Evolutionary conservation across 2,329 filamentous ascomycete genomes (phyloP).

Genomic region (Coniella lustricola): DNA sequence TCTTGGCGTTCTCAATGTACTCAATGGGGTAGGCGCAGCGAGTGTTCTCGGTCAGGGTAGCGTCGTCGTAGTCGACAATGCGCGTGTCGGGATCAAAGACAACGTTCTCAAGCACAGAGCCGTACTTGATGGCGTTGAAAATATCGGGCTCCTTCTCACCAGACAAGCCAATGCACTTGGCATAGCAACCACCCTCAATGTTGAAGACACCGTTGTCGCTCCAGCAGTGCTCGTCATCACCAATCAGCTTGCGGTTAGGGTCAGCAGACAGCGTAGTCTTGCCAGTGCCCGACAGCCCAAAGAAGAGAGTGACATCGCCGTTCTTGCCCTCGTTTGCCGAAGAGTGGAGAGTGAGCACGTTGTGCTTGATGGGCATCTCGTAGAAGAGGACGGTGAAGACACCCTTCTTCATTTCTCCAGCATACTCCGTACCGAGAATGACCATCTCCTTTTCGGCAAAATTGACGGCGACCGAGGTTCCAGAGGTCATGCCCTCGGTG

Average conservation of each 20-base stretch:
- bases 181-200: conserved; percentile 99
- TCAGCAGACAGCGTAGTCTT: conserved; percentile 98
- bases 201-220: conserved; percentile 96
- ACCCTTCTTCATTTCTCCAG: conserved; percentile 96
- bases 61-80: conserved; percentile 90
- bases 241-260: conserved; percentile 91
- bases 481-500: conserved; percentile 97
- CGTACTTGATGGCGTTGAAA: conserved; percentile 90
- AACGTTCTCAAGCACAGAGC: conserved; percentile 96
- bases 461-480: conserved; percentile 97
- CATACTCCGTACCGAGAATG: conserved; percentile 97
- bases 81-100: conserved; percentile 91
- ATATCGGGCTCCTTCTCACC: conserved; percentile 99
- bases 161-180: conserved; percentile 95
- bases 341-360: conserved; percentile 95
- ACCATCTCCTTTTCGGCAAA: conserved; percentile 99
- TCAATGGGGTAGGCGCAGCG: conserved; percentile 98
- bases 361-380: conserved; percentile 99
- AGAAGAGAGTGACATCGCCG: conserved; percentile 98
- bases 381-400: conserved; percentile 99
- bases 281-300: conserved; percentile 94
- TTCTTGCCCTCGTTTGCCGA: conserved; percentile 94
- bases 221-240: conserved; percentile 99
- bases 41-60: conserved; percentile 95
- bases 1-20: conserved; percentile 98